Percentiles rank a stretch among this genome's conserved stretches.
Evolutionary conservation across 805 yeast genomes (phyloP).

Genomic region (Isabelozyma rhagii): DNA sequence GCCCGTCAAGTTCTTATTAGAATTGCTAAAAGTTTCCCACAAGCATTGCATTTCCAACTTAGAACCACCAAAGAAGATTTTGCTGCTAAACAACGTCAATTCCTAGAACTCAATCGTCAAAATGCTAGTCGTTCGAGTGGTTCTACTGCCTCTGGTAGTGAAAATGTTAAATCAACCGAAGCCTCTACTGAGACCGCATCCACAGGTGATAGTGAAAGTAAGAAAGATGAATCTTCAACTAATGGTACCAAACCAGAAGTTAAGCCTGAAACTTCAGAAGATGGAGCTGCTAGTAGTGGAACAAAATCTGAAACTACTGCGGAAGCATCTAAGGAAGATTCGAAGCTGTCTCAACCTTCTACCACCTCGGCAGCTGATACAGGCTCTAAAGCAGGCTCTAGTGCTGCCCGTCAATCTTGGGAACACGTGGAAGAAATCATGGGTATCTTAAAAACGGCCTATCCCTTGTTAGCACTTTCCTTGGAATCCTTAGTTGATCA

Average conservation of each 20-base stretch:
- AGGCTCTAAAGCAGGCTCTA: conserved; percentile 1
- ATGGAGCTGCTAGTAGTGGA: background rate
- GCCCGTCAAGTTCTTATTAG: conserved; percentile 85
- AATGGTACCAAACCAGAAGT: background rate
- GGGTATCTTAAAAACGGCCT: conserved; percentile 94
- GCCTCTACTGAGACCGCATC: conserved; percentile 1
- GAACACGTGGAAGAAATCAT: conserved; percentile 88
- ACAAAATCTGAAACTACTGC: conserved; percentile 1
- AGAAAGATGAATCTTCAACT: background rate
- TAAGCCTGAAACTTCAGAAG: background rate
- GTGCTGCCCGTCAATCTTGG: conserved; percentile 72
- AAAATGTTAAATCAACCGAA: background rate
- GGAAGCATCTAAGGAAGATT: conserved; percentile 2
- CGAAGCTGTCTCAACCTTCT: background rate
- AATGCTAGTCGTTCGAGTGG: conserved; percentile 5
- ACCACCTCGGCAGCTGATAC: conserved; percentile 1
- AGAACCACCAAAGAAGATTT: conserved; percentile 94
- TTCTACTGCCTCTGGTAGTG: background rate
- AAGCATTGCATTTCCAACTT: conserved; percentile 92
- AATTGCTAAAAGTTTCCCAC: conserved; percentile 96
- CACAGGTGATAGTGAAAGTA: conserved; percentile 1
- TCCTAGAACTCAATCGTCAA: conserved; percentile 33
- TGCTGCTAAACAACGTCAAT: conserved; percentile 80
- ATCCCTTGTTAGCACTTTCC: conserved; percentile 88
- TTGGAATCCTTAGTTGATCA: conserved; percentile 95